Evolutionary conservation across 257 asterid species (phyloP).

Genomic region (Solanum verrucosum): DNA sequence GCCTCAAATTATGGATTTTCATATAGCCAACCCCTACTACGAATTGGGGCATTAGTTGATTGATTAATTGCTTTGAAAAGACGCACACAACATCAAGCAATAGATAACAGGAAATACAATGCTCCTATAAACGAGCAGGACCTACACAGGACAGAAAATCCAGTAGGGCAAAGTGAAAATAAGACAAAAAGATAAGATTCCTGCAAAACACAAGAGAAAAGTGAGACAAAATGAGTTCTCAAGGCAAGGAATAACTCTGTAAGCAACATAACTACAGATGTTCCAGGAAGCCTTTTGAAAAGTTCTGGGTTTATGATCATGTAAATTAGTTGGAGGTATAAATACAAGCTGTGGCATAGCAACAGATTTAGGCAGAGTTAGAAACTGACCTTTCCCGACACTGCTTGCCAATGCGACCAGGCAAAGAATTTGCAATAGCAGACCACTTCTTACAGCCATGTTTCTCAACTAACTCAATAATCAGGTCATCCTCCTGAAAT

Average conservation of each 20-base stretch:
- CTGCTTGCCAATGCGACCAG: slow-evolving; percentile 91
- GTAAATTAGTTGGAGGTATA: not conserved
- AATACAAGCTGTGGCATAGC: not conserved
- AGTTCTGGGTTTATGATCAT: not conserved
- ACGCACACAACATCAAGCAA: not conserved
- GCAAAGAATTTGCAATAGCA: slow-evolving; percentile 45
- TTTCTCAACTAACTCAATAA: slow-evolving; percentile 47
- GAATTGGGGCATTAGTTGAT: not conserved
- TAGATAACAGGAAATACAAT: not conserved
- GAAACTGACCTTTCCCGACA: slow-evolving; percentile 72
- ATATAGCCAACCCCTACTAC: not conserved
- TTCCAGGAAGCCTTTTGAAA: not conserved
- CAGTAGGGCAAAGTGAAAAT: not conserved
- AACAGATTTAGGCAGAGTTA: not conserved
- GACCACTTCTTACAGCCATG: slow-evolving; percentile 71
- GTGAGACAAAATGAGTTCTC: not conserved
- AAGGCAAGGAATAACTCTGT: not conserved
- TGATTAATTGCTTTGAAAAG: not conserved
- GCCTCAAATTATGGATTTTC: not conserved
- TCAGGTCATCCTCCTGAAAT: slow-evolving; percentile 64
- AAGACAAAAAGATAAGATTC: not conserved
- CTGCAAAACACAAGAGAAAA: not conserved
- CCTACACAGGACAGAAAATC: not conserved
- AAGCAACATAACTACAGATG: not conserved
- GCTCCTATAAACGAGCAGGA: not conserved